Evolutionary conservation across 1,284 basidiomycete species (phyloP), one percentile per base, ranked within the genome.

Genomic region (Rhodotorula sp.): DNA sequence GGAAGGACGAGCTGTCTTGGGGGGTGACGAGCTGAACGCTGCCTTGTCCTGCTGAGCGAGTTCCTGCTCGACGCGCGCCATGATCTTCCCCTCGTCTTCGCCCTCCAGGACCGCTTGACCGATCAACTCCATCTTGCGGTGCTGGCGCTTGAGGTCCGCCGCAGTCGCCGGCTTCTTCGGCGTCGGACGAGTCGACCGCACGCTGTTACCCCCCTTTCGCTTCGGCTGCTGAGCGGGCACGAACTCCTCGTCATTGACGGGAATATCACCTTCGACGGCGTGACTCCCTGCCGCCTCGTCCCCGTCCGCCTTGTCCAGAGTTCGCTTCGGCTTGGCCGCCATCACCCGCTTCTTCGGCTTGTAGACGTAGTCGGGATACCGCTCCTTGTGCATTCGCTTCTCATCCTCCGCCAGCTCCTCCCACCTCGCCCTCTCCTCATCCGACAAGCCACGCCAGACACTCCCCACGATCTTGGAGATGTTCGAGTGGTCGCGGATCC

Each of bases 331-430:
- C 10, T 30, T 28, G 28, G 52, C 31, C n/a, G 28, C 31, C 18
- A n/a, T 26, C n/a, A n/a, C 50, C 30, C 20, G 24, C 53, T 55
- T n/a, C 48, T 53, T 68, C 26, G 70, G 70, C 48, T 24, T n/a
- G n/a, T 52, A 73, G 16, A 31, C 47, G 44, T 73, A 73, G 6
- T 62, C 67, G 9, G 71, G 71, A 24, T 64, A 71, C 50, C 47
- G 44, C 24, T 55, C 59, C 46, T 20, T 11, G 47, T 73, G 71
- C 50, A 46, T 30, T 52, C 58, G 26, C 58, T 70, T 73, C 67
- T 73, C 71, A 34, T 61, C 40, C 51, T 59, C 61, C 15, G 71
- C 71, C 46, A 71, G 53, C 34, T 64, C 30, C 24, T 73, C 69
- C 71, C 71, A 73, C n/a, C 44, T 51, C 31, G 20, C n/a, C 30